Conservation (phyloP, 2,329 filamentous ascomycete species). For the Aspergillus sp. region DNA sequence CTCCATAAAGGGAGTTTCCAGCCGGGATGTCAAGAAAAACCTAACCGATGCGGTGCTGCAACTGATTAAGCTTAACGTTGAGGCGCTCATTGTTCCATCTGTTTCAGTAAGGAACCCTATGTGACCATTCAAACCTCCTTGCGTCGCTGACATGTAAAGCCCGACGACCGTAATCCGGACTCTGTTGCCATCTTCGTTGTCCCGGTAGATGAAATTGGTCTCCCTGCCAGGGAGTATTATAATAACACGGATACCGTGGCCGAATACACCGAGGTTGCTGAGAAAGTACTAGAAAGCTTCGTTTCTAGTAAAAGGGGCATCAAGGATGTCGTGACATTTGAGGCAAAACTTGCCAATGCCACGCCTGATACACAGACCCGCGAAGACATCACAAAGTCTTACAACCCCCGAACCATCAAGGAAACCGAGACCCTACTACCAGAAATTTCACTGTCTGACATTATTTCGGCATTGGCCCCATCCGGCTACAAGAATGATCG, state of each 20-base stretch:
- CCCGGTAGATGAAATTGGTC: slow-evolving; percentile 45
- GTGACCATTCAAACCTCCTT: background rate
- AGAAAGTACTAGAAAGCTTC: slow-evolving; percentile 37
- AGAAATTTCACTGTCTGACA: slow-evolving; percentile 47
- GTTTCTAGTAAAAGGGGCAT: slow-evolving; percentile 21
- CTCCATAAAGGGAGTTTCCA: slow-evolving; percentile 24
- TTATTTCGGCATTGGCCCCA: slow-evolving; percentile 50
- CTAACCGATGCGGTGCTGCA: slow-evolving; percentile 32
- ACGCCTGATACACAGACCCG: slow-evolving; percentile 53
- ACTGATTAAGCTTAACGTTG: slow-evolving; percentile 31
- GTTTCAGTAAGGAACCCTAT: slow-evolving; percentile 25
- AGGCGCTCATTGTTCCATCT: slow-evolving; percentile 25
- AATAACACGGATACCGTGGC: slow-evolving; percentile 47
- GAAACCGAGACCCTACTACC: slow-evolving; percentile 52
- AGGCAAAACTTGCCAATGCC: slow-evolving; percentile 53
- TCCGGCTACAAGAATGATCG: slow-evolving; percentile 44
- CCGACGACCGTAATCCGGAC: slow-evolving; percentile 52
- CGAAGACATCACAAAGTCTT: slow-evolving; percentile 59
- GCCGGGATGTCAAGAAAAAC: slow-evolving; percentile 15
- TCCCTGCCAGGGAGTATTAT: slow-evolving; percentile 58
- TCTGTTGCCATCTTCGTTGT: slow-evolving; percentile 43
- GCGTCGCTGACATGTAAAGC: slow-evolving; percentile 15
- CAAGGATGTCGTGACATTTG: slow-evolving; percentile 49
- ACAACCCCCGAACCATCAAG: slow-evolving; percentile 56
- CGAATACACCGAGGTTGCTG: slow-evolving; percentile 45